Evolutionary conservation across 345 rosid species (phyloP).

Genomic region (Ceriops tagal): DNA sequence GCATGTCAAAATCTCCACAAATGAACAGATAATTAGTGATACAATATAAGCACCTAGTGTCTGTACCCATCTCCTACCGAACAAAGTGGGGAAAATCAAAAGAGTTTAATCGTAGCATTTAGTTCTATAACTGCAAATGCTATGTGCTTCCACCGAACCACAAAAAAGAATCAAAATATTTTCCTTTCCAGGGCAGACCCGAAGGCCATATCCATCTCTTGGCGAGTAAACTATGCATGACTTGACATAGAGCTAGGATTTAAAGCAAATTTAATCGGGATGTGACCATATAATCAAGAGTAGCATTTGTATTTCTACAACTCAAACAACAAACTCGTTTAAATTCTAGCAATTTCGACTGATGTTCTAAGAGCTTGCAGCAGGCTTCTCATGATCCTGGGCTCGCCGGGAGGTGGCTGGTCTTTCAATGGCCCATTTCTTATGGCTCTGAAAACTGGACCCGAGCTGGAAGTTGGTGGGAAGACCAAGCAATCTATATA

Average conservation of each 20-base stretch:
- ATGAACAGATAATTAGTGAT: too few species aligned
- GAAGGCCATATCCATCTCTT: background rate
- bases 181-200: background rate
- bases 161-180: background rate
- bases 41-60: too few species aligned
- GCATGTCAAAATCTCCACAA: too few species aligned
- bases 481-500: conserved; percentile 78
- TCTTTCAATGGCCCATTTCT: conserved; percentile 68
- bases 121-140: too few species aligned
- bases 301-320: background rate
- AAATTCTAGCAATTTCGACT: conserved; percentile 57
- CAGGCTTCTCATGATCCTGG: conserved; percentile 92
- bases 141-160: too few species aligned
- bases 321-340: conserved; percentile 14
- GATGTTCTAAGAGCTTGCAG: conserved; percentile 71
- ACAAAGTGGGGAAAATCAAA: too few species aligned
- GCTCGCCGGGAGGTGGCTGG: conserved; percentile 76
- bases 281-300: background rate
- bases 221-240: background rate
- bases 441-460: conserved; percentile 67
- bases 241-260: background rate
- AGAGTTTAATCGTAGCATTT: too few species aligned
- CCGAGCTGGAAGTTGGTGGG: conserved; percentile 42
- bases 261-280: background rate
- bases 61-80: too few species aligned